Percentiles rank a stretch among this genome's conserved stretches.
These are phyloP conservation scores for Butyriboletus loyo DNA, from an alignment of 768 basidiomycete species.

Conservation along the genomic window DNA sequence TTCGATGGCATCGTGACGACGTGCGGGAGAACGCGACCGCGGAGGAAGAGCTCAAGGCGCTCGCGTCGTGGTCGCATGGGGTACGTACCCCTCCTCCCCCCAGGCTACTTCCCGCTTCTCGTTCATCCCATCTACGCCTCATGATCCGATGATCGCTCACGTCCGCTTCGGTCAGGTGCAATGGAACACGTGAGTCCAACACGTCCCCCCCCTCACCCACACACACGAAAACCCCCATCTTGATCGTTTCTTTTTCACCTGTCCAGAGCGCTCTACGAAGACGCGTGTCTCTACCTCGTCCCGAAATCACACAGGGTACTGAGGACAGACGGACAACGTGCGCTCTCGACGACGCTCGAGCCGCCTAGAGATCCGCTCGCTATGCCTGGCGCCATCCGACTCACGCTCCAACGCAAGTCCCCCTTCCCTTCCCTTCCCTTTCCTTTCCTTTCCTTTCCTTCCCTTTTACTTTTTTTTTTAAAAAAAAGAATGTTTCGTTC, in stretches of 20 bases:
- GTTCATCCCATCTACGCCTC: neutral
- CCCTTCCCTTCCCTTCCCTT: too few relatives aligned
- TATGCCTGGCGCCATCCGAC: conserved; percentile 66
- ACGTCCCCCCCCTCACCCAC: too few relatives aligned
- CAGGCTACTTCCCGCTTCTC: neutral
- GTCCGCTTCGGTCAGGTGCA: conserved; percentile 48
- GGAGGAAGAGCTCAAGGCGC: conserved; percentile 58
- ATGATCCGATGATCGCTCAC: neutral
- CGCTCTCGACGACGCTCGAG: conserved; percentile 46
- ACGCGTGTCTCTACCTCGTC: conserved; percentile 68
- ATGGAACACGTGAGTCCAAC: conserved; percentile 68
- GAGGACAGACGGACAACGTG: conserved; percentile 56
- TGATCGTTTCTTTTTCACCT: too few relatives aligned
- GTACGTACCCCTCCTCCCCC: conserved; percentile 43
- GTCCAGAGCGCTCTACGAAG: conserved; percentile 52
- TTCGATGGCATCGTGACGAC: conserved; percentile 82
- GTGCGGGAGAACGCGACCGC: conserved; percentile 53
- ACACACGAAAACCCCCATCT: neutral
- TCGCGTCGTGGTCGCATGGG: conserved; percentile 61
- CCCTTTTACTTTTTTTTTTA: too few relatives aligned
- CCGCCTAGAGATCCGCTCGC: conserved; percentile 56
- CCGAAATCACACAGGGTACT: conserved; percentile 62
- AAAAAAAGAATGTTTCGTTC: too few relatives aligned
- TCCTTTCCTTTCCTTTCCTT: too few relatives aligned
- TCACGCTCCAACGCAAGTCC: conserved; percentile 51